Evolutionary conservation across 257 asterid species (phyloP), one percentile per base, ranked within the genome.

Genomic region (Salvia hispanica): DNA sequence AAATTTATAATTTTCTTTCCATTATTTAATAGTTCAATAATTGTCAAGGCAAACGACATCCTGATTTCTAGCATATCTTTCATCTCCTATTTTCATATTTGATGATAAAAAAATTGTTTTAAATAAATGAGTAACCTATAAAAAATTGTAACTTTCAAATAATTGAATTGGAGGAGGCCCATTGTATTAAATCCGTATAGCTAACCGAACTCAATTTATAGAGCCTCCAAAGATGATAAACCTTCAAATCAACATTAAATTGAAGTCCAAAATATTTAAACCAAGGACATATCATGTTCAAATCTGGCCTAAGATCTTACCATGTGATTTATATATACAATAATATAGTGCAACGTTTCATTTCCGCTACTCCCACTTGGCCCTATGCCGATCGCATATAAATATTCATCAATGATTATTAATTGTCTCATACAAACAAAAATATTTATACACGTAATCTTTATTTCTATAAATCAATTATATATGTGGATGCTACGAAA

Each of bases 201-300:
- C 21, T 34, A 65, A 62, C 67, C 34, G 37, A 51, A 9, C 50
- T 51, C 37, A 36, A 66, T 66, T 66, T 51, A 66, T 66, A 37
- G 71, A 61, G 71, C 71, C 62, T 52, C 71, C 40, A 13, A 66
- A 51, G 9, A 66, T 66, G 62, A 21, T 16, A 52, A 51, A 21
- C 31, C 50, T 66, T 66, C 52, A 51, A 66, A 36, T 48, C 61
- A 52, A 50, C 36, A 21, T 50, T 65, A 11, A 51, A 65, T 9
- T 51, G 21, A 50, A 51, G 16, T 3, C 6, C 5, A 61, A 61
- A 3, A 13, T 31, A 31, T 9, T 42, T 31, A 28, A 18, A 25
- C 11, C 8, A 54, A 5, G 28, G 39, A 25, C 39, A n/a, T n/a
- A 28, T 15, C 25, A 21, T 21, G 6, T 36, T 36, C 0, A 6